Base-by-base conservation (phyloP, 2,329 filamentous ascomycete genomes). In the Penicillium corylophilum region DNA sequence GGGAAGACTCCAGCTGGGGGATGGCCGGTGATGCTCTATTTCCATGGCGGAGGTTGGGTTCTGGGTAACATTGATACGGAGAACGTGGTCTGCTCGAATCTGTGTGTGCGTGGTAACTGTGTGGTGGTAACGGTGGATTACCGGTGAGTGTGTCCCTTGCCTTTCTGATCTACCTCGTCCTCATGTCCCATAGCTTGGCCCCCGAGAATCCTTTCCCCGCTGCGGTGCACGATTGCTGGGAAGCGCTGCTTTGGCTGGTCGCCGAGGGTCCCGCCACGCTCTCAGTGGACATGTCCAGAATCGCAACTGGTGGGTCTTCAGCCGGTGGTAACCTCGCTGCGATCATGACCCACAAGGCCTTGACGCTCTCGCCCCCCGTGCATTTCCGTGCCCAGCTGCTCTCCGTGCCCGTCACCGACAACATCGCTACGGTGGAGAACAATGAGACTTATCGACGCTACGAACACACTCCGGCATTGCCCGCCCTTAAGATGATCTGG, bases 31-130 rank as follows among this genome's bases (percentile, higher is more conserved):
- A 76, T 79, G 63, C 57, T 84, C 3, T 85, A 82, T 62, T 81
- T 77, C 59, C 82, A 84, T 57, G 82, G 81, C 4, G 81, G 81
- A 1, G 82, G 81, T 3, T 84, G 80, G 80, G 80, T 83, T 3
- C 59, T 83, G 26, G 81, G 81, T 0, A 81, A 78, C 41, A 81
- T 83, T 39, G 74, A 80, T 53, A 82, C 79, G 0, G 82, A 84
- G 67, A 83, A 84, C 56, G 73, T 75, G 4, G 77, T 83, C 3
- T 79, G 79, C 45, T 77, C 79, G n/a, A 77, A 82, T 57, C 63
- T 84, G 10, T 82, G 79, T 55, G 71, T 71, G 20, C 69, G 78
- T 10, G 75, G 73, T 0, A 74, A 73, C 7, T 79, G 75, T 50
- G 79, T 83, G 0, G 79, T 83, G 1, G 71, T 83, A n/a, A 75